Evolutionary conservation across 768 basidiomycete species (phyloP), one percentile per base, ranked within the genome.

Genomic region (Tulasnella calospora): DNA sequence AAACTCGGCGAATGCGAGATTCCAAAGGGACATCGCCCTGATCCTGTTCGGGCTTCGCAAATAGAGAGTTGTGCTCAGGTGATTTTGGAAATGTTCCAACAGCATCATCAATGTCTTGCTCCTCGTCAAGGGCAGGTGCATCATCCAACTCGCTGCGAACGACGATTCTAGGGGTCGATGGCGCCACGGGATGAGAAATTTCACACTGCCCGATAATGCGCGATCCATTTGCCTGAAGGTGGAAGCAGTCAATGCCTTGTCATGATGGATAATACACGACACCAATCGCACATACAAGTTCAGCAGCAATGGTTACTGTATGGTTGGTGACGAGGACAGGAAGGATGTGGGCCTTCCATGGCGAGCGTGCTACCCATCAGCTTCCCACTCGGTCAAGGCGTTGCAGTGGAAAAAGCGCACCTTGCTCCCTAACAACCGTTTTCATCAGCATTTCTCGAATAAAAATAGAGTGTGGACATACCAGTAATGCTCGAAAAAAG

Each of bases 301-400:
- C 92, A 33, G 92, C 95, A 51, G 95, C 94, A 80, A 99, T 95
- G 19, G 96, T 98, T n/a, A 95, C 94, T 0, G 93, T 95, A 83
- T 95, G 94, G 84, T 95, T 96, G 17, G 96, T 99, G 55, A 96
- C 90, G 80, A 99, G 92, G 4, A 92, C 94, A 0, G 96, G 96
- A 2, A 97, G 86, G 78, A 99, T 96, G 79, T 91, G 89, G 15
- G 94, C 92, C 88, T 87, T 84, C 55, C 40, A 40, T 1, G 40
- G 40, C 40, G 13, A 80, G 51, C 23, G n/a, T 57, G 27, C 35
- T 55, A 73, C 19, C 38, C 9, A n/a, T 47, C 44, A 44, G 36
- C 47, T 21, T 21, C 35, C 19, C 10, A 17, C 40, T 21, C 6
- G 21, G 41, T 44, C 47, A 35, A 38, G 8, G 40, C n/a, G 44